Evolutionary conservation across 2,329 filamentous ascomycete genomes (phyloP), one percentile per base, ranked within the genome.

Genomic region (Aspergillus sp.): DNA sequence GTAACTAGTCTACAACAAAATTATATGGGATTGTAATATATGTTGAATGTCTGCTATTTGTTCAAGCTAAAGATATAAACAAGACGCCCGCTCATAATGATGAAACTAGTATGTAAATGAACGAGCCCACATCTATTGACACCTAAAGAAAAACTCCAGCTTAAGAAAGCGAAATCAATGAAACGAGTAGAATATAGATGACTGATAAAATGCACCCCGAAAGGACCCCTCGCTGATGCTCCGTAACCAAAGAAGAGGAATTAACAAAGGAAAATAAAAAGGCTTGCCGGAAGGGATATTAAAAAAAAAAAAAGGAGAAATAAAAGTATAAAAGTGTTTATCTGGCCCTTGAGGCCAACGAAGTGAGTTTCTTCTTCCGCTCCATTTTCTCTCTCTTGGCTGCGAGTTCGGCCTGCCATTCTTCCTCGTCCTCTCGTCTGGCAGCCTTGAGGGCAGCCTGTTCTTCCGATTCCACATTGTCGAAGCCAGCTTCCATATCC

Each of bases 401-500:
- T 41, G 63, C 64, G 53, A 66, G 62, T 57, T 77, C 74, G 30
- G 60, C 50, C 4, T 61, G 66, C 51, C 68, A 55, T 48, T 76
- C 73, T 56, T 71, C 63, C 53, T 74, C 73, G 49, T 77, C 74
- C 53, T 77, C 74, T 47, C 59, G 60, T 45, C 63, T 67, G 5
- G 74, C 74, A 37, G 53, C 57, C 47, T 60, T 65, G 30, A 73
- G 54, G 6, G 74, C 73, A 12, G 52, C 50, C 19, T 59, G 61
- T 55, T 77, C 74, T 57, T 77, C 74, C 22, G 64, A 52, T 47
- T 73, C 71, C 43, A 76, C 58, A 50, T 76, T 73, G 44, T 67
- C 61, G 17, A 71, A 61, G 19, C 72, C 74, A 44, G 72, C 74
- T 58, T 77, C 74, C 74, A 77, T 77, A 50, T 74, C 74, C n/a